Conservation (phyloP, 2,329 filamentous ascomycete species). For the Neophaeococcomyces aloes region DNA sequence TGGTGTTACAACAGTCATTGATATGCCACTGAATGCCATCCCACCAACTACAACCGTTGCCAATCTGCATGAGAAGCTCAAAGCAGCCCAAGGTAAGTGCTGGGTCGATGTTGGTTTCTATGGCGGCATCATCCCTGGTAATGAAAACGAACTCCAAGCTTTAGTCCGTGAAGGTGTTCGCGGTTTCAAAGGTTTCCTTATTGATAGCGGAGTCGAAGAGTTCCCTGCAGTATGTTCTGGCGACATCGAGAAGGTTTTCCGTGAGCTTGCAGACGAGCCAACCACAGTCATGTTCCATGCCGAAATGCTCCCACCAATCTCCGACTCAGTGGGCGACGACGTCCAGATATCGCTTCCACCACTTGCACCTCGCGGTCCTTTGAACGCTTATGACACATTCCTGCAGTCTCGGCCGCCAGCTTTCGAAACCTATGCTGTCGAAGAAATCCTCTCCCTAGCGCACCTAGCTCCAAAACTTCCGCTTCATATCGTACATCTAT, state of each 20-base stretch:
- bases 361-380: slow-evolving; percentile 57
- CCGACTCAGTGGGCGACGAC: slow-evolving; percentile 67
- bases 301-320: slow-evolving; percentile 88
- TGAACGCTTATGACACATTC: slow-evolving; percentile 79
- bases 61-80: slow-evolving; percentile 73
- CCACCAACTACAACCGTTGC: slow-evolving; percentile 85
- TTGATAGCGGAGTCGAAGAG: slow-evolving; percentile 91
- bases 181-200: slow-evolving; percentile 96
- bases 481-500: slow-evolving; percentile 88
- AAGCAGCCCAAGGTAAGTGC: slow-evolving; percentile 74
- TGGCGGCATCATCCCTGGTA: slow-evolving; percentile 86
- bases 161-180: slow-evolving; percentile 77
- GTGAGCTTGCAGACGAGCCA: slow-evolving; percentile 63
- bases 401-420: slow-evolving; percentile 77
- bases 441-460: slow-evolving; percentile 73
- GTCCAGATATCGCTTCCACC: slow-evolving; percentile 61
- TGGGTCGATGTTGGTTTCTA: slow-evolving; percentile 99
- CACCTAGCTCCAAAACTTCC: slow-evolving; percentile 69
- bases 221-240: slow-evolving; percentile 78
- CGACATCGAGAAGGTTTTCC: slow-evolving; percentile 73
- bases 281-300: slow-evolving; percentile 99
- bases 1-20: slow-evolving; percentile 90
- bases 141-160: slow-evolving; percentile 64
- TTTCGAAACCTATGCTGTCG: slow-evolving; percentile 85
- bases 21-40: slow-evolving; percentile 96